Evolutionary conservation across 2,329 filamentous ascomycete species (phyloP).

Genomic region (Atkinsonella hypoxylon): DNA sequence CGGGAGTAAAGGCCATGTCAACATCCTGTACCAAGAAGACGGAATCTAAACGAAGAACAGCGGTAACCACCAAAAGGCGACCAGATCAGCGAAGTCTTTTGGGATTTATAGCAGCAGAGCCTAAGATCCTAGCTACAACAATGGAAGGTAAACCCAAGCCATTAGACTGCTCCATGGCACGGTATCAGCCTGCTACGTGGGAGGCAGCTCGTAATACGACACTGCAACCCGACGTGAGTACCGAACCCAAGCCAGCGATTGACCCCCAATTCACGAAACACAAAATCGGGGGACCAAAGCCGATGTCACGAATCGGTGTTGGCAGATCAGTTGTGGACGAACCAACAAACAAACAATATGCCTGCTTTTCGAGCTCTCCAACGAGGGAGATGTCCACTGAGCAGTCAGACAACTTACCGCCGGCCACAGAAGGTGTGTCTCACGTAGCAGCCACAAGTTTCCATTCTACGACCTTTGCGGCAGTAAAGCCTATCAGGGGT

Average conservation of each 20-base stretch:
- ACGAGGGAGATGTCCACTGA: constrained; percentile 17
- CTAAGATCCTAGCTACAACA: constrained; percentile 7
- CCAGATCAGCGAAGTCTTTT: constrained; percentile 30
- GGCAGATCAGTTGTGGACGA: constrained; percentile 13
- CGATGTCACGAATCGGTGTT: constrained; percentile 22
- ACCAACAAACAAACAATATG: constrained; percentile 34
- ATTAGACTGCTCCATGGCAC: constrained; percentile 11
- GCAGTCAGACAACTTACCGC: constrained; percentile 11
- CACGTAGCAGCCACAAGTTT: constrained; percentile 29
- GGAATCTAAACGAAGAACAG: constrained; percentile 10
- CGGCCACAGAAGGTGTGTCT: constrained; percentile 16
- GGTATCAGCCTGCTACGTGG: constrained; percentile 15
- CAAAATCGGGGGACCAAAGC: constrained; percentile 27
- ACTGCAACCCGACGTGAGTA: constrained; percentile 1
- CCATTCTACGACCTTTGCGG: constrained; percentile 38
- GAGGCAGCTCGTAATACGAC: constrained; percentile 11
- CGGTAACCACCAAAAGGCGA: constrained; percentile 20
- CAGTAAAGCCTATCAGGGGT: constrained; percentile 22
- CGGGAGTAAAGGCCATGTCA: constrained; percentile 10
- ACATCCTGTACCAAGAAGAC: constrained; percentile 5
- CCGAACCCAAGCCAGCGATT: constrained; percentile 13
- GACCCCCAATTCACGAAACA: constrained; percentile 24
- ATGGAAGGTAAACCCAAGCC: constrained; percentile 8
- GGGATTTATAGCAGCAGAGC: constrained; percentile 24
- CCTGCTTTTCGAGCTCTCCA: constrained; percentile 48